phyloP scores from a whole-genome alignment of 2,329 filamentous ascomycete species.

The Escovopsis weberi region DNA sequence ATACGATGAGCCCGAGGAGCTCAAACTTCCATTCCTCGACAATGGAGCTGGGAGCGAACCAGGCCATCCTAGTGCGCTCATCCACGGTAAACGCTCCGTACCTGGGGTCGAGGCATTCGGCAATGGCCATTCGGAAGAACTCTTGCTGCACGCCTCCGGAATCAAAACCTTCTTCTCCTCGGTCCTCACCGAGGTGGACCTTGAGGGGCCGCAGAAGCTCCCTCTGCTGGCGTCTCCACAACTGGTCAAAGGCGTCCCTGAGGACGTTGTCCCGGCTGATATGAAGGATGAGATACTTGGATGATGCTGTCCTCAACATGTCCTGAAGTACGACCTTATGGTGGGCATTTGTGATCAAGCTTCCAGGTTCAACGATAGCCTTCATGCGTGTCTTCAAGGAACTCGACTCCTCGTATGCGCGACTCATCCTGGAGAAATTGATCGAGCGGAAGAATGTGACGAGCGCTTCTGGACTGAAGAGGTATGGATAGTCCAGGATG shows the following conservation, averaged over 20 bases:
- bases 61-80: conserved; percentile 60
- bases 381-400: conserved; percentile 41
- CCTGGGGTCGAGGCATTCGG: conserved; percentile 61
- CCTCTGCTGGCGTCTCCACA: conserved; percentile 73
- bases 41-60: conserved; percentile 72
- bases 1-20: conserved; percentile 74
- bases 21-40: conserved; percentile 86
- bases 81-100: conserved; percentile 76
- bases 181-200: conserved; percentile 68
- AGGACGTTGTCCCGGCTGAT: conserved; percentile 55
- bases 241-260: conserved; percentile 65
- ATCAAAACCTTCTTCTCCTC: conserved; percentile 79
- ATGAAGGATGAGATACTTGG: conserved; percentile 56
- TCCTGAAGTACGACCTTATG: conserved; percentile 49
- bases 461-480: conserved; percentile 59
- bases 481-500: conserved; percentile 64
- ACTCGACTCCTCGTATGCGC: conserved; percentile 56
- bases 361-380: conserved; percentile 38
- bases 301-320: conserved; percentile 49
- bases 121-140: conserved; percentile 76
- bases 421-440: conserved; percentile 77
- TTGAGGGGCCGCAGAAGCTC: conserved; percentile 79
- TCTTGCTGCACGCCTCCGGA: conserved; percentile 94
- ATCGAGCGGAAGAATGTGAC: conserved; percentile 78
- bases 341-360: conserved; percentile 39